A percentile compares a stretch with the other conserved stretches of the same genome.
Evolutionary conservation across 805 yeast species (phyloP).

Genomic region (Starmerella stellata): DNA sequence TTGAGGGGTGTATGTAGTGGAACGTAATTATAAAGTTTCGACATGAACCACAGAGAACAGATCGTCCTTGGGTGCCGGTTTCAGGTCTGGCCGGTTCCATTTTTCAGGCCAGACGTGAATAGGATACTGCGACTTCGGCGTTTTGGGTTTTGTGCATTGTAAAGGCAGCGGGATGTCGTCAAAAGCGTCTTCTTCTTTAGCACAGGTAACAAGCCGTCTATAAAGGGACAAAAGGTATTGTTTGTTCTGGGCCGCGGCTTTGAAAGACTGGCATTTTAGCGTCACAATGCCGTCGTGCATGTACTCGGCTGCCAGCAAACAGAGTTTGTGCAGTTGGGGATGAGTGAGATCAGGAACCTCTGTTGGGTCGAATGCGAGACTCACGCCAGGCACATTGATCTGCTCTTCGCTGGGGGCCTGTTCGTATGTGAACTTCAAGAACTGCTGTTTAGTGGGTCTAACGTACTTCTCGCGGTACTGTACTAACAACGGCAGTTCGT

Average conservation of each 20-base stretch:
- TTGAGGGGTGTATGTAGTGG: neutral
- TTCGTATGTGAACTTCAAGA: slow-evolving; percentile 47
- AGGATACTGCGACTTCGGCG: slow-evolving; percentile 25
- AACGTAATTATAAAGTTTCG: neutral
- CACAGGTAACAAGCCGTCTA: slow-evolving; percentile 40
- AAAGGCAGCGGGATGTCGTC: slow-evolving; percentile 48
- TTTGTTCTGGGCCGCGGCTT: slow-evolving; percentile 75
- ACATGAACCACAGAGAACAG: slow-evolving; percentile 6
- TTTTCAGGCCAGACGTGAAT: slow-evolving; percentile 46
- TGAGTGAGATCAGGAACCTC: neutral
- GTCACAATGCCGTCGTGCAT: slow-evolving; percentile 32
- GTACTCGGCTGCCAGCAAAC: slow-evolving; percentile 60
- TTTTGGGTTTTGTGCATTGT: slow-evolving; percentile 44
- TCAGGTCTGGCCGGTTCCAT: slow-evolving; percentile 64
- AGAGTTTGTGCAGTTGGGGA: slow-evolving; percentile 49
- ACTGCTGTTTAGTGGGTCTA: slow-evolving; percentile 25
- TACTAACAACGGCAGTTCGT: slow-evolving; percentile 71
- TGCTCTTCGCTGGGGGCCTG: slow-evolving; percentile 37
- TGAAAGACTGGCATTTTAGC: slow-evolving; percentile 26
- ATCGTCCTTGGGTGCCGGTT: slow-evolving; percentile 32
- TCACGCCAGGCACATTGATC: slow-evolving; percentile 32
- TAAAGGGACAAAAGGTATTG: slow-evolving; percentile 49
- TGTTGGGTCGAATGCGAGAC: slow-evolving; percentile 33
- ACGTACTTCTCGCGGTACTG: slow-evolving; percentile 54
- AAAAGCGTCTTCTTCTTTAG: slow-evolving; percentile 50